Percentiles rank a stretch among this genome's conserved stretches.
These are phyloP conservation scores for Ophiocordyceps australis DNA, from an alignment of 2,329 filamentous ascomycete species.

Conservation along the genomic window DNA sequence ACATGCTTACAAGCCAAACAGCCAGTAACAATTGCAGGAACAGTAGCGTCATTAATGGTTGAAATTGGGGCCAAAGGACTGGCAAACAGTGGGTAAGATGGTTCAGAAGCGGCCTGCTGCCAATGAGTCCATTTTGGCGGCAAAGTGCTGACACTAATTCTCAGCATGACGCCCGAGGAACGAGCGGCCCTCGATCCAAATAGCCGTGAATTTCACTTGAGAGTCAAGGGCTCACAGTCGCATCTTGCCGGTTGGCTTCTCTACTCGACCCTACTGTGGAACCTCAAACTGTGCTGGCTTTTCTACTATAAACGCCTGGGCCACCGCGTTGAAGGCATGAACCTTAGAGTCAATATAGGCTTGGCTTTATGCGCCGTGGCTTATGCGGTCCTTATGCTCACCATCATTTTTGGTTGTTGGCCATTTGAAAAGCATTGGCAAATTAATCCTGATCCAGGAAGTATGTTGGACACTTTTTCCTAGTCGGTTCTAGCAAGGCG, in stretches of 20 bases:
- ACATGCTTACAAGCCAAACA: too few relatives aligned
- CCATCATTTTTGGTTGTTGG: slow-evolving; percentile 29
- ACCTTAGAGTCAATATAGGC: slow-evolving; percentile 21
- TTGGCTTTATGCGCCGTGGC: slow-evolving; percentile 26
- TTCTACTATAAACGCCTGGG: slow-evolving; percentile 33
- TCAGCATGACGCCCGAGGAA: background rate
- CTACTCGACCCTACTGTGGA: slow-evolving; percentile 32
- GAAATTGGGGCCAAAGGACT: background rate
- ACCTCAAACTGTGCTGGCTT: slow-evolving; percentile 34
- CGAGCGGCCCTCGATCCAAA: background rate
- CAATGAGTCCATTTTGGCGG: background rate
- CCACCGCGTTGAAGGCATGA: slow-evolving; percentile 16
- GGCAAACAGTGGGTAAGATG: slow-evolving; percentile 1
- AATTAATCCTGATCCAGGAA: slow-evolving; percentile 36
- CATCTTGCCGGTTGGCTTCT: slow-evolving; percentile 34
- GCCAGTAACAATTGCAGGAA: too few relatives aligned
- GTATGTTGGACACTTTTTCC: slow-evolving; percentile 13
- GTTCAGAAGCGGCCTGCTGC: too few relatives aligned
- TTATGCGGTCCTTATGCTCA: slow-evolving; percentile 27
- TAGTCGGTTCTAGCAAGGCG: too few relatives aligned
- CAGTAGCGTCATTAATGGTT: too few relatives aligned
- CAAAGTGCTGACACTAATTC: background rate
- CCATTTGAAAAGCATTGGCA: slow-evolving; percentile 37
- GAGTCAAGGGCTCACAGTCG: slow-evolving; percentile 27
- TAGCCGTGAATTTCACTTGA: background rate